Conservation (phyloP, 495 filamentous ascomycete genomes). For the Hypoxylon cercidicola region DNA sequence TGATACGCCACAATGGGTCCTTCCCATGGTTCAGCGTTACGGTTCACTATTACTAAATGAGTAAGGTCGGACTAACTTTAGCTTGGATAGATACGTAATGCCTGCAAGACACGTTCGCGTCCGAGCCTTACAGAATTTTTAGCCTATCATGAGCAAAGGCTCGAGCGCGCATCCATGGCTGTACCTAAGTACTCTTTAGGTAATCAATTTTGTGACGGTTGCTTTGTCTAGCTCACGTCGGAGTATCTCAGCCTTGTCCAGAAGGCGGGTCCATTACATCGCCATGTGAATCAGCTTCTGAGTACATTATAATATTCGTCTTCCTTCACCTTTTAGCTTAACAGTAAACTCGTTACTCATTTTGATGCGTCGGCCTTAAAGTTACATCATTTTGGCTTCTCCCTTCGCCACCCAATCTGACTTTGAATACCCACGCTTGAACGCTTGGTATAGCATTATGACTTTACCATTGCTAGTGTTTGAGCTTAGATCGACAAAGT, state of each 20-base stretch:
- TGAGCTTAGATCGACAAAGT: neutral
- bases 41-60: constrained; percentile 5
- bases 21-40: constrained; percentile 5
- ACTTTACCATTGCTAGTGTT: neutral
- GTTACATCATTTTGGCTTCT: too few relatives aligned
- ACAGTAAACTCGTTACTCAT: too few relatives aligned
- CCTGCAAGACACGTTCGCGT: constrained; percentile 13
- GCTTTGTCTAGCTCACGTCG: too few relatives aligned
- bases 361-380: too few relatives aligned
- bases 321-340: neutral
- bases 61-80: constrained; percentile 14
- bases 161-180: too few relatives aligned
- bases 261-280: neutral
- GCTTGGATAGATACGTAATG: constrained; percentile 25
- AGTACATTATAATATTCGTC: neutral
- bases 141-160: neutral
- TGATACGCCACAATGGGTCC: constrained; percentile 28
- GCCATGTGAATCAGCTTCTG: neutral
- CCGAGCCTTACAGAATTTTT: neutral
- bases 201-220: too few relatives aligned
- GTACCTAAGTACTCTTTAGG: too few relatives aligned
- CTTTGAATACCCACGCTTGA: too few relatives aligned
- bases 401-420: constrained; percentile 1
- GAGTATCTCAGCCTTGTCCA: too few relatives aligned
- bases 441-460: neutral